Percentiles rank a stretch among this genome's conserved stretches.
phyloP scores from a whole-genome alignment of 768 basidiomycete genomes.

The Arthromyces matolae region DNA sequence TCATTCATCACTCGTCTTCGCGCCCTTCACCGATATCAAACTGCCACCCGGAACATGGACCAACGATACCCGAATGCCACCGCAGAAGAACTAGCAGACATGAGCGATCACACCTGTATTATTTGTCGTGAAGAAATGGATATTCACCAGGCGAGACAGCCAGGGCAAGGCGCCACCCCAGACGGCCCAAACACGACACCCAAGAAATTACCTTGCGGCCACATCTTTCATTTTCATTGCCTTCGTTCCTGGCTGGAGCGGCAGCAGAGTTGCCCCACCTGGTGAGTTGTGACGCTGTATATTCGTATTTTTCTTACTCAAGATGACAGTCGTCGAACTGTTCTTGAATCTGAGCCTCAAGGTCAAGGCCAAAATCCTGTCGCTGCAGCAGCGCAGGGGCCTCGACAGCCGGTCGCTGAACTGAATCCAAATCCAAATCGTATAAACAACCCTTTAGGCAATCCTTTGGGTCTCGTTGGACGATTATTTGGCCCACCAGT shows the following conservation, averaged over 20 bases:
- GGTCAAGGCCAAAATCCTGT: slow-evolving; percentile 29
- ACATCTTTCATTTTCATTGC: slow-evolving; percentile 98
- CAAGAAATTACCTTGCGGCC: slow-evolving; percentile 94
- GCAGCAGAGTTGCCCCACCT: slow-evolving; percentile 98
- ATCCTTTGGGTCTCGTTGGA: slow-evolving; percentile 50
- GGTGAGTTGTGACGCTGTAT: slow-evolving; percentile 48
- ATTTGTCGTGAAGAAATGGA: slow-evolving; percentile 97
- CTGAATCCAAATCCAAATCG: slow-evolving; percentile 32
- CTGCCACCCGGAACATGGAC: slow-evolving; percentile 96
- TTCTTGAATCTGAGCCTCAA: slow-evolving; percentile 51
- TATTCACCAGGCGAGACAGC: slow-evolving; percentile 20
- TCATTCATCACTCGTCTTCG: slow-evolving; percentile 87
- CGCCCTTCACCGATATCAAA: slow-evolving; percentile 88
- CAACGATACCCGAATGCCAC: slow-evolving; percentile 91
- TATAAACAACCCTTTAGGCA: slow-evolving; percentile 42
- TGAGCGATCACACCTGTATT: slow-evolving; percentile 92
- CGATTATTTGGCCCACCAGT: slow-evolving; percentile 54
- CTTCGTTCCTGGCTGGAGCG: slow-evolving; percentile 96
- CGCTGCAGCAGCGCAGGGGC: slow-evolving; percentile 20
- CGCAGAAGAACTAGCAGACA: slow-evolving; percentile 72
- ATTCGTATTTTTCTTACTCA: slow-evolving; percentile 11
- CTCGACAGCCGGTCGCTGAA: slow-evolving; percentile 26
- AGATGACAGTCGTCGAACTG: slow-evolving; percentile 62
- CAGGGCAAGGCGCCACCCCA: slow-evolving; percentile 24
- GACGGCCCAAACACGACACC: slow-evolving; percentile 93